Evolutionary conservation across 805 yeast species (phyloP).

Genomic region (Torulaspora quercuum): DNA sequence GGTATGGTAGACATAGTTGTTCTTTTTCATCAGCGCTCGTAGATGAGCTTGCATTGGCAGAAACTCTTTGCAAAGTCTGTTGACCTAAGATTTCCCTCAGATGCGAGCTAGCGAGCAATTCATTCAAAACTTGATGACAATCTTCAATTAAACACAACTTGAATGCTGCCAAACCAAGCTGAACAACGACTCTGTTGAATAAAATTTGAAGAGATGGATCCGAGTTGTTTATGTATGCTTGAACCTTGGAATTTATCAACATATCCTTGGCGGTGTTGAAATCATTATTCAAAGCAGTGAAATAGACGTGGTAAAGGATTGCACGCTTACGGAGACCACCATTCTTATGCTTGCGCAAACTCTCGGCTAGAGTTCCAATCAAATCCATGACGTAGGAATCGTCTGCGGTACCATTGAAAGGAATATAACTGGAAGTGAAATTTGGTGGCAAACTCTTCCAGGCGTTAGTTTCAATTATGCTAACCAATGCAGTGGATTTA

Average conservation of each 20-base stretch:
- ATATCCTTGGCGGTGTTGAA: slow-evolving; percentile 84
- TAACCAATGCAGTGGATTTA: slow-evolving; percentile 77
- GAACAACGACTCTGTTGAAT: slow-evolving; percentile 93
- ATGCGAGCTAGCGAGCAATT: slow-evolving; percentile 79
- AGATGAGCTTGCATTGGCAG: slow-evolving; percentile 42
- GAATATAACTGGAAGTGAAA: slow-evolving; percentile 29
- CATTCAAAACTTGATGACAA: slow-evolving; percentile 81
- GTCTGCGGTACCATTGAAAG: slow-evolving; percentile 28
- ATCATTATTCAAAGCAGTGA: slow-evolving; percentile 83
- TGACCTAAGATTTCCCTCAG: slow-evolving; percentile 93
- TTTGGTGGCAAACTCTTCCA: slow-evolving; percentile 51
- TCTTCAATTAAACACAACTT: slow-evolving; percentile 82
- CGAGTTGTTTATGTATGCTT: slow-evolving; percentile 74
- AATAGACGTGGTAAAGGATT: slow-evolving; percentile 79
- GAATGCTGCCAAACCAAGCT: slow-evolving; percentile 94
- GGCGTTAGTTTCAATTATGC: slow-evolving; percentile 65
- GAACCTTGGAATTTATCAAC: slow-evolving; percentile 81
- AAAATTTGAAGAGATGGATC: slow-evolving; percentile 85
- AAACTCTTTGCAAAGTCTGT: slow-evolving; percentile 68
- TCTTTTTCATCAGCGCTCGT: slow-evolving; percentile 32
- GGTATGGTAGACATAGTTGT: slow-evolving; percentile 90
- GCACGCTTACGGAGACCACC: slow-evolving; percentile 76
- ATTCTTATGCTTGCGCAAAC: slow-evolving; percentile 64
- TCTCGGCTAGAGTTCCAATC: slow-evolving; percentile 61
- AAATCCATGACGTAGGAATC: slow-evolving; percentile 50